Evolutionary conservation across 371 early-diverging fungal genomes (phyloP).

Genomic region (Zancudomyces culisetae): DNA sequence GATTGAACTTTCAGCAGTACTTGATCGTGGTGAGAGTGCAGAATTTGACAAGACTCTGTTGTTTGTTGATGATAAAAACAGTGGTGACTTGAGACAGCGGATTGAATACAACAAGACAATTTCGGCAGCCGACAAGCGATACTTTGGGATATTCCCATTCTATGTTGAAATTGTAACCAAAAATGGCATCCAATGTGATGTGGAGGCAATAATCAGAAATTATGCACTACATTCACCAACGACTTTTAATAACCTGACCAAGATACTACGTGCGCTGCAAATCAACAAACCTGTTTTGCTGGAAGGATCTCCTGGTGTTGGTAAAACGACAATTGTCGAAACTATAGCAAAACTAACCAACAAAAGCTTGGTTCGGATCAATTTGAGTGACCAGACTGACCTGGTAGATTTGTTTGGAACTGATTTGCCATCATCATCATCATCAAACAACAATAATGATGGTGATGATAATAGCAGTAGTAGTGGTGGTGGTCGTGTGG

Average conservation of each 20-base stretch:
- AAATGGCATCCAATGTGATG: neutral
- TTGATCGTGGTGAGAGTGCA: neutral
- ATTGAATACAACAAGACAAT: no score
- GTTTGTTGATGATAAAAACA: neutral
- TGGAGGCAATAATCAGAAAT: no score
- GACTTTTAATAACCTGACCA: slow-evolving; percentile 65
- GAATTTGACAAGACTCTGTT: no score
- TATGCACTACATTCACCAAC: slow-evolving; percentile 83
- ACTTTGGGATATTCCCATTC: slow-evolving; percentile 45
- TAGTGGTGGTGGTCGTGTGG: no score
- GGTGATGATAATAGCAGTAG: no score
- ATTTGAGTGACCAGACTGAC: slow-evolving; percentile 98
- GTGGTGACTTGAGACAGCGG: neutral
- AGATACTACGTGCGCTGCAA: slow-evolving; percentile 91
- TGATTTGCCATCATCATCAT: slow-evolving; percentile 86
- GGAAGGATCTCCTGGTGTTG: slow-evolving; percentile 94
- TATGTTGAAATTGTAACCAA: slow-evolving; percentile 27
- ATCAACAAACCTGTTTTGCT: slow-evolving; percentile 84
- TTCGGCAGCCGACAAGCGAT: neutral
- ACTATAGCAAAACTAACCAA: slow-evolving; percentile 69
- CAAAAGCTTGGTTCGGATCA: slow-evolving; percentile 82
- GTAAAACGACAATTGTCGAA: slow-evolving; percentile 91
- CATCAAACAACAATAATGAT: slow-evolving; percentile 64
- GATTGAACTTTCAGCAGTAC: neutral
- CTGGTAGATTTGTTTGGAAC: slow-evolving; percentile 97